These are phyloP conservation scores for Acacia acuminata DNA, from an alignment of 306 rosid genomes.

Conservation along the genomic window DNA sequence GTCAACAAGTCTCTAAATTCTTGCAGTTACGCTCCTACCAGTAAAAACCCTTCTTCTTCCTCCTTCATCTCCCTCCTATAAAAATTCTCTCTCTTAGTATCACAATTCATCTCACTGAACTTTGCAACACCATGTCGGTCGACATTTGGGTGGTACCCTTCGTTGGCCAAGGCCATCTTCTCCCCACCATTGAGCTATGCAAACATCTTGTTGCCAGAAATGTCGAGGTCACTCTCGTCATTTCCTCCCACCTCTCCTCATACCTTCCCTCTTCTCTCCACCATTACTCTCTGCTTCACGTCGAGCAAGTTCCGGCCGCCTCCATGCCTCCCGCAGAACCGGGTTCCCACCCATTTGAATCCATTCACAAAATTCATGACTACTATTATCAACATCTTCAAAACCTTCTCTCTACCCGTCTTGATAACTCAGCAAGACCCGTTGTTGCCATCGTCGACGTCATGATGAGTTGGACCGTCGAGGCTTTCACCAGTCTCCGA, in stretches of 20 bases:
- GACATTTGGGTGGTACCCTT: slow-evolving; percentile 63
- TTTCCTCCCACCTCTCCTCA: slow-evolving; percentile 48
- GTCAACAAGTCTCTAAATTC: not conserved
- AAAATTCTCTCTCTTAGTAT: not conserved
- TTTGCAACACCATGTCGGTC: slow-evolving; percentile 20
- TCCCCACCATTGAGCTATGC: slow-evolving; percentile 67
- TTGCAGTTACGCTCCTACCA: not conserved
- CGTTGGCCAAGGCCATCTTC: slow-evolving; percentile 68
- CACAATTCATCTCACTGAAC: not conserved
- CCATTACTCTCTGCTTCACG: slow-evolving; percentile 43
- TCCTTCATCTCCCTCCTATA: not conserved
- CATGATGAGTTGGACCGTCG: slow-evolving; percentile 55
- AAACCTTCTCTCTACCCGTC: slow-evolving; percentile 28
- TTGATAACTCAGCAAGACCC: slow-evolving; percentile 33
- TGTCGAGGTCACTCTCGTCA: slow-evolving; percentile 37
- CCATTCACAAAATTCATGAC: slow-evolving; percentile 1
- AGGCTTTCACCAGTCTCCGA: slow-evolving; percentile 39
- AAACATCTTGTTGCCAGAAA: slow-evolving; percentile 53
- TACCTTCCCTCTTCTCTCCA: slow-evolving; percentile 52
- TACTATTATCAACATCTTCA: slow-evolving; percentile 31
- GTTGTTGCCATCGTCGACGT: slow-evolving; percentile 53
- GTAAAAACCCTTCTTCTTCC: not conserved
- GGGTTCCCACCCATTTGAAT: not conserved
- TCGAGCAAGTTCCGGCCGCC: slow-evolving; percentile 32
- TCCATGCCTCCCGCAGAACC: slow-evolving; percentile 10